These are phyloP conservation scores for Penicillium ochrochloron DNA, from an alignment of 495 filamentous ascomycete species.

Conservation along the genomic window DNA sequence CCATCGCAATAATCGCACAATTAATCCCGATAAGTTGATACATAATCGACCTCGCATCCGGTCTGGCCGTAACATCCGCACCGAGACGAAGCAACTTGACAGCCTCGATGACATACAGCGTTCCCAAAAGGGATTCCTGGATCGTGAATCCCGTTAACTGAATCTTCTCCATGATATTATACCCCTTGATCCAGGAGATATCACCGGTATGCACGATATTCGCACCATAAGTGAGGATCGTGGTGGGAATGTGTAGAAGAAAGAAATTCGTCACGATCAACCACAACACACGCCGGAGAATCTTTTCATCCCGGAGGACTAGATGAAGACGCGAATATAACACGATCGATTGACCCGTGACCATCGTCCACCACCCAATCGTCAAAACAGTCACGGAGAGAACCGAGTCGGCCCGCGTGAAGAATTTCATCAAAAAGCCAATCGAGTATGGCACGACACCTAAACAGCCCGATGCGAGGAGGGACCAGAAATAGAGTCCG, in stretches of 20 bases:
- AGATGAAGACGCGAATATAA: constrained; percentile 57
- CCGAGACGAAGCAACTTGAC: constrained; percentile 54
- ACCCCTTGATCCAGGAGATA: constrained; percentile 44
- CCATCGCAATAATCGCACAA: constrained; percentile 55
- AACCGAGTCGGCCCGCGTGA: constrained; percentile 38
- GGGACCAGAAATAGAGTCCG: constrained; percentile 59
- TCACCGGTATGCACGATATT: constrained; percentile 41
- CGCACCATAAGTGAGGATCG: constrained; percentile 53
- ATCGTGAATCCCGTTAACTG: constrained; percentile 61
- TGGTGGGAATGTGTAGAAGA: constrained; percentile 54
- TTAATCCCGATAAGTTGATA: constrained; percentile 61
- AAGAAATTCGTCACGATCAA: constrained; percentile 53
- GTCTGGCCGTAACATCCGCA: constrained; percentile 33
- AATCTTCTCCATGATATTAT: constrained; percentile 60
- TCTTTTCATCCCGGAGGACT: constrained; percentile 50
- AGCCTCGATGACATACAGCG: constrained; percentile 61
- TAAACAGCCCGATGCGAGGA: constrained; percentile 49
- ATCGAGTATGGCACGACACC: constrained; percentile 55
- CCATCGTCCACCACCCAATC: constrained; percentile 59
- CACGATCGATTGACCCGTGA: constrained; percentile 56
- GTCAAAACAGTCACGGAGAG: constrained; percentile 51
- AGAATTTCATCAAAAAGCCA: constrained; percentile 58
- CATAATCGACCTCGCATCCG: constrained; percentile 52
- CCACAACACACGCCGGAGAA: constrained; percentile 43
- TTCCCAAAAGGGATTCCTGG: constrained; percentile 62